Conservation (phyloP, 495 filamentous ascomycete genomes). For the Massariosphaeria phaeospora region DNA sequence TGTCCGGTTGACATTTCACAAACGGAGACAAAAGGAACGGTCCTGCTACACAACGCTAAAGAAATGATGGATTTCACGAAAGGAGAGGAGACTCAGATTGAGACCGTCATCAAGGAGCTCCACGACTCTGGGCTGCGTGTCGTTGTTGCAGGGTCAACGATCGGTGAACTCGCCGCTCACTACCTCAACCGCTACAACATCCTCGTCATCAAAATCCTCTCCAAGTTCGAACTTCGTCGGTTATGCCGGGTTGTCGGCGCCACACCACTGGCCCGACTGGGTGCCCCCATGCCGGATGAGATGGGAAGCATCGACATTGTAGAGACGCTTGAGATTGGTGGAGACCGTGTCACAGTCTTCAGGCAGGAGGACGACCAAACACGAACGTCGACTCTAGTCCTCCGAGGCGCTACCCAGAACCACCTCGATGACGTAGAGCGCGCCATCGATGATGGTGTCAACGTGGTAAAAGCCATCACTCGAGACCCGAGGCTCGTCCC, state of each 20-base stretch:
- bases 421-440: constrained; percentile 96
- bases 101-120: constrained; percentile 86
- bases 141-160: constrained; percentile 80
- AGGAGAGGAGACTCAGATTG: constrained; percentile 89
- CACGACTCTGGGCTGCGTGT: constrained; percentile 90
- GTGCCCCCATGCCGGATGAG: constrained; percentile 98
- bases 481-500: constrained; percentile 86
- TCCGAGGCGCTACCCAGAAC: constrained; percentile 95
- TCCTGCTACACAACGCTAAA: constrained; percentile 93
- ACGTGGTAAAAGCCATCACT: constrained; percentile 97
- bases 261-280: constrained; percentile 88
- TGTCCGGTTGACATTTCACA: constrained; percentile 93
- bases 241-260: constrained; percentile 95
- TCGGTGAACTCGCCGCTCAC: constrained; percentile 93
- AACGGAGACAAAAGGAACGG: constrained; percentile 99
- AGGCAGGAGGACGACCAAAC: constrained; percentile 91
- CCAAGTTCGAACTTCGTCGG: constrained; percentile 92
- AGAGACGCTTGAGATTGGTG: constrained; percentile 96
- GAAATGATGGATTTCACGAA: constrained; percentile 99
- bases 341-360: constrained; percentile 98
- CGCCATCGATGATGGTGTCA: constrained; percentile 97
- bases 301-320: constrained; percentile 95
- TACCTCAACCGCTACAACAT: constrained; percentile 97
- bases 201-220: constrained; percentile 92
- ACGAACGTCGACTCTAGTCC: constrained; percentile 87